Evolutionary conservation across 257 asterid species (phyloP).

Genomic region (Solanum sejunctum): DNA sequence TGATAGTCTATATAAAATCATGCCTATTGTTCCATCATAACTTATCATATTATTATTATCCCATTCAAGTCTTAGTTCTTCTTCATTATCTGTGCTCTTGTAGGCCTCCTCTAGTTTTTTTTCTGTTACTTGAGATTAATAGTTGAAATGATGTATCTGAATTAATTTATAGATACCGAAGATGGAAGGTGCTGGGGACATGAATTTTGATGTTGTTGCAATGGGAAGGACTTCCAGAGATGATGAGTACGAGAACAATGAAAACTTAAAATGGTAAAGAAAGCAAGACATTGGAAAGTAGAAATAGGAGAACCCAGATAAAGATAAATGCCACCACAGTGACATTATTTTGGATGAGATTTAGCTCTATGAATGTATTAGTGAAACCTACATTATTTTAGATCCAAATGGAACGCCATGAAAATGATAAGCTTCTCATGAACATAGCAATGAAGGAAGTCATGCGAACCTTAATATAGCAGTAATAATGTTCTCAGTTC

Average conservation of each 20-base stretch:
- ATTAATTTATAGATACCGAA: conserved; percentile 35
- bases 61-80: conserved; percentile 25
- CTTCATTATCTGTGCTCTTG: conserved; percentile 39
- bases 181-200: conserved; percentile 59
- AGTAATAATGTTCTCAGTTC: too few species aligned
- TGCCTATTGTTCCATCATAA: conserved; percentile 27
- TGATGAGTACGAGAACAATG: conserved; percentile 42
- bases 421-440: too few species aligned
- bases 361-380: neutral
- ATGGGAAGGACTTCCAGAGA: conserved; percentile 24
- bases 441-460: too few species aligned
- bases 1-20: conserved; percentile 24
- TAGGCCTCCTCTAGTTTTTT: conserved; percentile 11
- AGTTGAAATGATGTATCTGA: neutral
- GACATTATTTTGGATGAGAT: neutral
- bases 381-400: conserved; percentile 5
- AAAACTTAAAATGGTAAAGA: conserved; percentile 16
- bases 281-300: conserved; percentile 50
- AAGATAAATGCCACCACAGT: neutral
- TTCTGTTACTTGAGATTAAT: neutral
- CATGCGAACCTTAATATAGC: too few species aligned
- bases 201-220: conserved; percentile 25
- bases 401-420: conserved; percentile 37
- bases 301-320: conserved; percentile 30
- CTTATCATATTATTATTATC: conserved; percentile 20